These are phyloP conservation scores for Aspergillus heteromorphus DNA, from an alignment of 495 filamentous ascomycete genomes.

Conservation along the genomic window DNA sequence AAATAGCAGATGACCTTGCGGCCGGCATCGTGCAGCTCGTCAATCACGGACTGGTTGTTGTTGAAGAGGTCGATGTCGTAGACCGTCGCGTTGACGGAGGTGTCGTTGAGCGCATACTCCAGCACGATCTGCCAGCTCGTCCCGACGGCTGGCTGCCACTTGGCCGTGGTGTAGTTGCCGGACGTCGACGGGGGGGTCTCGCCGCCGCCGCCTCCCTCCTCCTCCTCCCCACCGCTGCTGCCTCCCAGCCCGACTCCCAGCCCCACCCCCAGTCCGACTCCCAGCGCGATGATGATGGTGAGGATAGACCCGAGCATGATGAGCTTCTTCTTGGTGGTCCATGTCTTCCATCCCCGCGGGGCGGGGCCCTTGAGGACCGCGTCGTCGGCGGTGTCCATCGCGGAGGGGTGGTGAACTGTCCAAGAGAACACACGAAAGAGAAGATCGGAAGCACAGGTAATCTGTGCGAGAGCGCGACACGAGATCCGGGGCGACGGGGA, in stretches of 20 bases:
- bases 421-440: background rate
- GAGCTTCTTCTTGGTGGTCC: slow-evolving; percentile 37
- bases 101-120: slow-evolving; percentile 36
- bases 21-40: slow-evolving; percentile 38
- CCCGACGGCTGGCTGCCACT: slow-evolving; percentile 46
- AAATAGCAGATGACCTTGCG: slow-evolving; percentile 71
- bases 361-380: slow-evolving; percentile 11
- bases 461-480: background rate
- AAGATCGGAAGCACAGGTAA: background rate
- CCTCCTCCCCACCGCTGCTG: slow-evolving; percentile 17
- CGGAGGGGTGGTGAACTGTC: background rate
- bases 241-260: slow-evolving; percentile 40
- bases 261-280: slow-evolving; percentile 49
- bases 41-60: slow-evolving; percentile 41
- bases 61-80: slow-evolving; percentile 62
- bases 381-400: slow-evolving; percentile 9
- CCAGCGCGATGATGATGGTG: slow-evolving; percentile 42
- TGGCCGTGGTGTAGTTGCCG: slow-evolving; percentile 24
- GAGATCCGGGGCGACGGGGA: background rate
- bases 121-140: slow-evolving; percentile 54
- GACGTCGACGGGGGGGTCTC: slow-evolving; percentile 12
- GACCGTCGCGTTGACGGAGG: slow-evolving; percentile 42
- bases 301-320: slow-evolving; percentile 22
- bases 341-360: slow-evolving; percentile 26
- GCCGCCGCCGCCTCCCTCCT: slow-evolving; percentile 12